phyloP scores from a whole-genome alignment of 176 grass and related monocot genomes.

The Typha latifolia region DNA sequence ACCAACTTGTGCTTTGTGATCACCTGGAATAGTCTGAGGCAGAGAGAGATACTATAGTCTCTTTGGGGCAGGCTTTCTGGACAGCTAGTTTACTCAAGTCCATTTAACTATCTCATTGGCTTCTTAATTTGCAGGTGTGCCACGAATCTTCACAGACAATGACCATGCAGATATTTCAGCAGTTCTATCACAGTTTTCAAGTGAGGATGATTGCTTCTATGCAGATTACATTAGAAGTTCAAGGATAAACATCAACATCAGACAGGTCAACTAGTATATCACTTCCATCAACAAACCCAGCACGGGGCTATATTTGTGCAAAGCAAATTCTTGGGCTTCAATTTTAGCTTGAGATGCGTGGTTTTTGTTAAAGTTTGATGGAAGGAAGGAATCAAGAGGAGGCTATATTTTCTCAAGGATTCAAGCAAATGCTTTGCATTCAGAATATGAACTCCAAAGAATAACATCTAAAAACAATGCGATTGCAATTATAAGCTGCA shows the following conservation, averaged over 20 bases:
- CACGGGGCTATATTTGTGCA: background rate
- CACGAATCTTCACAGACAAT: constrained; percentile 55
- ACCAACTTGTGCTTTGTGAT: no score
- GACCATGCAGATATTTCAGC: constrained; percentile 42
- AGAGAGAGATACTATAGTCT: no score
- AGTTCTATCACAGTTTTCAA: constrained; percentile 38
- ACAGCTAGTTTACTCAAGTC: background rate
- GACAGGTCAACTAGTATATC: constrained; percentile 41
- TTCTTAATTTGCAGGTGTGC: constrained; percentile 32
- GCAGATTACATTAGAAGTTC: constrained; percentile 61
- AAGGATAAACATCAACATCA: constrained; percentile 86
- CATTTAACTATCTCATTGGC: background rate
- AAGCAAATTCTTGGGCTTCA: background rate
- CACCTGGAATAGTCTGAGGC: no score
- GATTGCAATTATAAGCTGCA: no score
- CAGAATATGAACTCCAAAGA: no score
- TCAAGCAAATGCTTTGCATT: no score
- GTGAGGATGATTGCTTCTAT: constrained; percentile 36
- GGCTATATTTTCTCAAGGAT: background rate
- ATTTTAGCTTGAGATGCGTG: background rate
- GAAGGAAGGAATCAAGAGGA: background rate
- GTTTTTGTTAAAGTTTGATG: background rate
- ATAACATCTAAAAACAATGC: no score
- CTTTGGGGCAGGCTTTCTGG: no score
- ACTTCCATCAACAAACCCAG: background rate